These are phyloP conservation scores for Grammothele lineata DNA, from an alignment of 768 basidiomycete species.

Conservation along the genomic window DNA sequence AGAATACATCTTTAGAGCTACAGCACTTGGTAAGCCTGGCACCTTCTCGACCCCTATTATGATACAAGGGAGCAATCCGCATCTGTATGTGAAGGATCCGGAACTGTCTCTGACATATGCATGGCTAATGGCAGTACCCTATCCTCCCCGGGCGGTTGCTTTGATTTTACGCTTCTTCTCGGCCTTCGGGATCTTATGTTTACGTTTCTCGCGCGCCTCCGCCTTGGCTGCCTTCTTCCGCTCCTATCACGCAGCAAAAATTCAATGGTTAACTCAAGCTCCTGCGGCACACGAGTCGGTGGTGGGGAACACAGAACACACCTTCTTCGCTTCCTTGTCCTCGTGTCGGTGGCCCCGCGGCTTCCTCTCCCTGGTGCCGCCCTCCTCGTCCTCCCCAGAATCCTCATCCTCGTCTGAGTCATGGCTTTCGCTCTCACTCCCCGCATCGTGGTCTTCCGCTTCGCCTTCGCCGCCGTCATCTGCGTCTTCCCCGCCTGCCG, in stretches of 20 bases:
- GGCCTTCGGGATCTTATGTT: conserved; percentile 91
- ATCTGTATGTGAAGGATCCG: too few species aligned
- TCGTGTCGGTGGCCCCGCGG: conserved; percentile 90
- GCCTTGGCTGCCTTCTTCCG: conserved; percentile 88
- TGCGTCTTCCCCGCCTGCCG: conserved; percentile 8
- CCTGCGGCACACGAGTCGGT: too few species aligned
- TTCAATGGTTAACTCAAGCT: neutral
- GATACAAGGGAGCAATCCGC: too few species aligned
- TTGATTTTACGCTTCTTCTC: conserved; percentile 90
- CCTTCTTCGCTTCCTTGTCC: conserved; percentile 90
- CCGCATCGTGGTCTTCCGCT: conserved; percentile 14
- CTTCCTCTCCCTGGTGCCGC: conserved; percentile 42
- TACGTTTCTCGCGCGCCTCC: conserved; percentile 82
- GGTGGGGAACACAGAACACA: conserved; percentile 19
- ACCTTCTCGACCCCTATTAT: too few species aligned
- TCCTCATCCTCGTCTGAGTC: conserved; percentile 19
- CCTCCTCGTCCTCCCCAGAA: conserved; percentile 29
- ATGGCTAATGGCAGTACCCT: too few species aligned
- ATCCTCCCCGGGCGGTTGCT: conserved; percentile 26
- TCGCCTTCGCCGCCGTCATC: conserved; percentile 11
- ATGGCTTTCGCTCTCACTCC: conserved; percentile 11
- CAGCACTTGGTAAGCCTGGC: too few species aligned
- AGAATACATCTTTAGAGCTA: too few species aligned
- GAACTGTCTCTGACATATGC: too few species aligned
- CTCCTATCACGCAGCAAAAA: conserved; percentile 49